These are phyloP conservation scores for Trifolium pratense DNA, from an alignment of 306 rosid genomes.

Conservation along the genomic window DNA sequence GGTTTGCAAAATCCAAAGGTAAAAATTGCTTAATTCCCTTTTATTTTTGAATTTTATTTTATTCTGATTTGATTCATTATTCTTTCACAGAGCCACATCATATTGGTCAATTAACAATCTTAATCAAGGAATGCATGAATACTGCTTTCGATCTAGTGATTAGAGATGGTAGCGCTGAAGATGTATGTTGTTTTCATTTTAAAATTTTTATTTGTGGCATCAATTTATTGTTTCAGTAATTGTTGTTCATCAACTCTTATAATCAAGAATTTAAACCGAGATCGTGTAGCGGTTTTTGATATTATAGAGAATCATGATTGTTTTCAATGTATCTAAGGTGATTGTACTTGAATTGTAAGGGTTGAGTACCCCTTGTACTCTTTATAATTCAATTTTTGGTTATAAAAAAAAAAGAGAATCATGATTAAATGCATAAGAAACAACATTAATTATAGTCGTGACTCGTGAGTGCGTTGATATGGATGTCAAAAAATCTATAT, in stretches of 20 bases:
- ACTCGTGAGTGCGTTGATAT: no score
- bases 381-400: no score
- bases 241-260: neutral
- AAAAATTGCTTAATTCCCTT: neutral
- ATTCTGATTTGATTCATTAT: neutral
- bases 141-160: neutral
- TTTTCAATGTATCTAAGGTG: no score
- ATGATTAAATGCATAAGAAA: no score
- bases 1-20: slow-evolving; percentile 62
- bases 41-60: neutral
- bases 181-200: neutral
- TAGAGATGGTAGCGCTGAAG: neutral
- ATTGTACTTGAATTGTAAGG: no score
- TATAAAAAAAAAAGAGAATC: no score
- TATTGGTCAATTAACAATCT: slow-evolving; percentile 65
- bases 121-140: slow-evolving; percentile 52
- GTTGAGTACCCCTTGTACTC: no score
- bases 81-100: slow-evolving; percentile 54
- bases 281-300: no score
- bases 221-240: neutral
- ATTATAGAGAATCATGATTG: neutral
- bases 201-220: neutral
- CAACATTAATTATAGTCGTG: no score
- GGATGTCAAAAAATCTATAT: no score
- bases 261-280: neutral